Percentiles rank a stretch among this genome's conserved stretches.
Conservation (phyloP, 345 rosid genomes). For the Boechera stricta region DNA sequence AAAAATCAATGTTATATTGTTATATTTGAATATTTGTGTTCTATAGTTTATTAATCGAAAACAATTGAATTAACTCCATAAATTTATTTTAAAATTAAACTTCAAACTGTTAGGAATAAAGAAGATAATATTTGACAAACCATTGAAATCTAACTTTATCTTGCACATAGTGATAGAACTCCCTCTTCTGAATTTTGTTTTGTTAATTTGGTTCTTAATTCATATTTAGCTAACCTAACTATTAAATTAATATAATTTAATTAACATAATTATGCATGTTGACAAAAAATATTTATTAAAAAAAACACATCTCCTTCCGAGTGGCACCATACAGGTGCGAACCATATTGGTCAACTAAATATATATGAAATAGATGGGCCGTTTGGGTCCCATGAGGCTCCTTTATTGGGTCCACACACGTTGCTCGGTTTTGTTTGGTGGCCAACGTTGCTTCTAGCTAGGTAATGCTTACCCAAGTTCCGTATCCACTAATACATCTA, state of each 20-base stretch:
- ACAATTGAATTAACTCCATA: too few relatives aligned
- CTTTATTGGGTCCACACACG: conserved; percentile 34
- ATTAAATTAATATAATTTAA: background rate
- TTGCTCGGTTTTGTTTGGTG: conserved; percentile 37
- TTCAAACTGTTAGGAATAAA: too few relatives aligned
- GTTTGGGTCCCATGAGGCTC: conserved; percentile 35
- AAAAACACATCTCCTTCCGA: background rate
- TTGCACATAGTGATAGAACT: background rate
- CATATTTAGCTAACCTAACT: background rate
- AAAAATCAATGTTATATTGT: too few relatives aligned
- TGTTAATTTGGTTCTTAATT: background rate
- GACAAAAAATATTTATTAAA: background rate
- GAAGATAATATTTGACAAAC: background rate
- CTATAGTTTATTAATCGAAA: too few relatives aligned
- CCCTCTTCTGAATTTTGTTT: background rate
- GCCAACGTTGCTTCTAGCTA: conserved; percentile 43
- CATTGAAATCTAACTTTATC: background rate
- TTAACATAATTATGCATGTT: background rate
- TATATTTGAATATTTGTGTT: too few relatives aligned
- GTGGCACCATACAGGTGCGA: background rate
- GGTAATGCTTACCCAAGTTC: conserved; percentile 33
- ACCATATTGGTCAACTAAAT: conserved; percentile 22
- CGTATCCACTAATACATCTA: conserved; percentile 26
- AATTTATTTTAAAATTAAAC: too few relatives aligned
- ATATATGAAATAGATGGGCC: conserved; percentile 23